These are phyloP conservation scores for Knufia petricola DNA, from an alignment of 2,329 filamentous ascomycete genomes.

Conservation along the genomic window DNA sequence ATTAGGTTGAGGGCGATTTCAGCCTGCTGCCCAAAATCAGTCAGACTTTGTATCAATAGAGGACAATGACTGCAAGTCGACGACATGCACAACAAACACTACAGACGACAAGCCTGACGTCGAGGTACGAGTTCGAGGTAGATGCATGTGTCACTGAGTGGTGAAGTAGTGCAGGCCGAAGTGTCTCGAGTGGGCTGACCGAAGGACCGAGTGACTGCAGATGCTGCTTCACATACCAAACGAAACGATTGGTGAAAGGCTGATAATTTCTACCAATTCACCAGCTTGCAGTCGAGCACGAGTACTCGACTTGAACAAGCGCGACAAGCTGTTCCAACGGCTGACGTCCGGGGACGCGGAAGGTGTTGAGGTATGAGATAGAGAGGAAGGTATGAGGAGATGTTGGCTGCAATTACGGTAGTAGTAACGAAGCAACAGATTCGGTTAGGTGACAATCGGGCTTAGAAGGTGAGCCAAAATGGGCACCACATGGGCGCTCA, in stretches of 20 bases:
- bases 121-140: neutral
- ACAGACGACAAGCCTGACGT: neutral
- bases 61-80: neutral
- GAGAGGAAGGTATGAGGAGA: conserved; percentile 9
- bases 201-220: neutral
- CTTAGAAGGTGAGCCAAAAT: neutral
- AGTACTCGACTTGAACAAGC: conserved; percentile 8
- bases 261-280: neutral
- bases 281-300: conserved; percentile 8
- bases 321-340: conserved; percentile 8
- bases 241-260: neutral
- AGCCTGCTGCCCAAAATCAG: conserved; percentile 15
- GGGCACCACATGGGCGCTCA: neutral
- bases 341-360: conserved; percentile 1
- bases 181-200: neutral
- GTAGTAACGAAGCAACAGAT: conserved; percentile 1
- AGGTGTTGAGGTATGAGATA: conserved; percentile 8
- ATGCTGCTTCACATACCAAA: conserved; percentile 6
- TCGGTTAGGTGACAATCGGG: neutral
- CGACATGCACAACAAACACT: neutral
- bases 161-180: neutral
- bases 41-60: conserved; percentile 3
- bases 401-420: conserved; percentile 5
- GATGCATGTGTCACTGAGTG: neutral
- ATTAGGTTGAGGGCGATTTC: conserved; percentile 13